Evolutionary conservation across 148 eudicot species (phyloP), one percentile per base, ranked within the genome.

Genomic region (Rhododendron mucronatum): DNA sequence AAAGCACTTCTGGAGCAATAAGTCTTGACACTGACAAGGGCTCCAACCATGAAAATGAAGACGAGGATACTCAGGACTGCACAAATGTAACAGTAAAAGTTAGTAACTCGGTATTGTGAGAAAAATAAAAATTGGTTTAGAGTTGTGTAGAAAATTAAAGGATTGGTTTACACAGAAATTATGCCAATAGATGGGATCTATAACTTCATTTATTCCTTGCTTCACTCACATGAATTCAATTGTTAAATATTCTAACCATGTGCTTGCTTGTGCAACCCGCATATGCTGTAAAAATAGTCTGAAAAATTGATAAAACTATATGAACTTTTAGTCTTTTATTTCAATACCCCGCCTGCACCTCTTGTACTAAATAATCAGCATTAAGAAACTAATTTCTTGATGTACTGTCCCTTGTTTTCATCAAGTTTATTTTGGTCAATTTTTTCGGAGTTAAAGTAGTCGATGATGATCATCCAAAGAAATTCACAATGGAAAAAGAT

Each of bases 1-100:
- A 82, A 82, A 82, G 61, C 33, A 21, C 18, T 50, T 83, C 82
- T 88, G 50, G 78, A 85, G 57, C 23, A 78, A 83, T 78, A 82
- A 14, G 39, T 69, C 87, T 88, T 88, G 63, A 86, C 84, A 86
- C 78, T 18, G 53, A 80, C 16, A 44, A 88, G 57, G 30, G 74
- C 69, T 41, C 77, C 90, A 83, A 75, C 84, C 78, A 80, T 18
- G 33, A 83, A 69, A 53, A 88, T 59, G 87, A 86, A 63, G 18
- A 59, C 55, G 26, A 82, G 18, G 82, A 86, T 21, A 7, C 82
- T 21, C 16, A 69, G 41, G 45, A 30, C 90, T 86, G 90, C 88
- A 79, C 16, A 41, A 57, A 83, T 45, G 48, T 11, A 51, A 73
- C 47, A 73, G 50, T 45, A 53, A n/a, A 77, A 67, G 35, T 83